Conservation (phyloP, 23 red algal species). For the Gracilariopsis chorda region DNA sequence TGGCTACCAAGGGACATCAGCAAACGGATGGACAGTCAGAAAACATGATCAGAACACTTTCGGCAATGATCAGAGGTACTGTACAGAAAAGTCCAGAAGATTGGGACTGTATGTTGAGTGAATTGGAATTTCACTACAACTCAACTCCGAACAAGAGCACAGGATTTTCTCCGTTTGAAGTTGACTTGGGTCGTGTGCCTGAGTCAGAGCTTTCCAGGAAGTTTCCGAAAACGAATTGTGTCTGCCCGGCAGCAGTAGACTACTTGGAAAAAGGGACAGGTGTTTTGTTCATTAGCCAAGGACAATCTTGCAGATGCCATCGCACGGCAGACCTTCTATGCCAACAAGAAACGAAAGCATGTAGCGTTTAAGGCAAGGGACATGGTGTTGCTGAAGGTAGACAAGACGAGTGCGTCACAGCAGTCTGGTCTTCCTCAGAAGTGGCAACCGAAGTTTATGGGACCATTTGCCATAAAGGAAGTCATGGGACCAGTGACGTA, state of each 20-base stretch:
- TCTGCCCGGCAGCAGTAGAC: neutral
- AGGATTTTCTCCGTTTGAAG: constrained; percentile 29
- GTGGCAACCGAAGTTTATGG: constrained; percentile 24
- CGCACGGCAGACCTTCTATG: neutral
- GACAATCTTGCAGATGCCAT: constrained; percentile 3
- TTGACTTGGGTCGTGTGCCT: neutral
- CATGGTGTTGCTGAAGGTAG: neutral
- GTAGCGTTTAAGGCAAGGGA: constrained; percentile 15
- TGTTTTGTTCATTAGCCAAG: neutral
- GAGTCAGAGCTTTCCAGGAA: neutral
- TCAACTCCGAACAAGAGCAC: neutral
- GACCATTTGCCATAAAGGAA: constrained; percentile 9
- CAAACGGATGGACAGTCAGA: constrained; percentile 14
- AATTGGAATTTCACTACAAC: constrained; percentile 37
- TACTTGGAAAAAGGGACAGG: neutral
- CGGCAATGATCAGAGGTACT: neutral
- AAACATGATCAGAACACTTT: constrained; percentile 23
- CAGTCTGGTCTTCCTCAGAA: neutral
- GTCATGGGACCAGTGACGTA: constrained; percentile 9
- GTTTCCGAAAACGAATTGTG: neutral
- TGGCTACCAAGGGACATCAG: neutral
- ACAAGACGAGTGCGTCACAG: neutral
- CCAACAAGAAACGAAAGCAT: neutral
- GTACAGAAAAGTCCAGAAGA: constrained; percentile 14
- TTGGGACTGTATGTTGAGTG: constrained; percentile 8